These are phyloP conservation scores for Verbena officinalis DNA, from an alignment of 257 asterid genomes.

Conservation along the genomic window DNA sequence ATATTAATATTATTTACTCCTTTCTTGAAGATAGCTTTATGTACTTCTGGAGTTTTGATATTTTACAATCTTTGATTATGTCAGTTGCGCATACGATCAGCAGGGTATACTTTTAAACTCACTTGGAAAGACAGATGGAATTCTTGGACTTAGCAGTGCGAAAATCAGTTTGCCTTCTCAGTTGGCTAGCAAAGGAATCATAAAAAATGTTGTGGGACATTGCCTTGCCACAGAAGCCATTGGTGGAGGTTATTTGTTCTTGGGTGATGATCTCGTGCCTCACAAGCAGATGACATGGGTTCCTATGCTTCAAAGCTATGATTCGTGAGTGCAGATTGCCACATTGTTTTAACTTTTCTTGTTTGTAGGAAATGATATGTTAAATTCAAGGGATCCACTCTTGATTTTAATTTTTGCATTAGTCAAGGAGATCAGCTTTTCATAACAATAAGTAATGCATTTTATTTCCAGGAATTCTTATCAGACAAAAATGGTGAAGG, in stretches of 20 bases:
- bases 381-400: background rate
- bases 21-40: background rate
- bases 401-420: conserved; percentile 8
- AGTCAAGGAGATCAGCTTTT: background rate
- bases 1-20: conserved; percentile 32
- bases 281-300: conserved; percentile 65
- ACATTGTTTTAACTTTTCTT: background rate
- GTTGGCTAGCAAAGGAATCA: conserved; percentile 57
- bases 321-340: conserved; percentile 43
- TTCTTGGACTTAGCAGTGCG: conserved; percentile 74
- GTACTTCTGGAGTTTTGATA: conserved; percentile 8
- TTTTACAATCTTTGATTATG: conserved; percentile 21
- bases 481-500: conserved; percentile 55
- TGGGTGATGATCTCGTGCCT: conserved; percentile 76
- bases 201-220: conserved; percentile 67
- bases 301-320: conserved; percentile 59
- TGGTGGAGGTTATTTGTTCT: conserved; percentile 72
- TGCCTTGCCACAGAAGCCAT: conserved; percentile 56
- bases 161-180: conserved; percentile 75
- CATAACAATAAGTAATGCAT: conserved; percentile 11
- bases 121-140: conserved; percentile 71
- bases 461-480: conserved; percentile 52
- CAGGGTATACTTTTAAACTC: conserved; percentile 72
- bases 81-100: conserved; percentile 83
- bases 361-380: background rate